Conservation (phyloP, 495 filamentous ascomycete species). For the Elasticomyces elasticus region DNA sequence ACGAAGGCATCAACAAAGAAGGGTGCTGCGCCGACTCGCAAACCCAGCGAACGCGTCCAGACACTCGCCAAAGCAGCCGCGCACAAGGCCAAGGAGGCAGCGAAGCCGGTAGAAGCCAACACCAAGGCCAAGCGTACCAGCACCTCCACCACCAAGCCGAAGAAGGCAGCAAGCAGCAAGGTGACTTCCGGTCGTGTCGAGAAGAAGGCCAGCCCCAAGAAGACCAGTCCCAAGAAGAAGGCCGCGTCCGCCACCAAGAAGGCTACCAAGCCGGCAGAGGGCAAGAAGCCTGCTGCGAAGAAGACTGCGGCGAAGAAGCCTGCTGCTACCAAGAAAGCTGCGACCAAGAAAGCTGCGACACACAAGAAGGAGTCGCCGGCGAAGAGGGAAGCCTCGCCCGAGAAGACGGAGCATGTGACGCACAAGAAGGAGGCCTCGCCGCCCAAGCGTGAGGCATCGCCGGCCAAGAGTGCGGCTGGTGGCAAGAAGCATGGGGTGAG, state of each 20-base stretch:
- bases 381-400: neutral
- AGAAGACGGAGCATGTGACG: neutral
- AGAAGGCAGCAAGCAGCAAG: neutral
- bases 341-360: neutral
- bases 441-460: too few relatives aligned
- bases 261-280: too few relatives aligned
- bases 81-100: neutral
- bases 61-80: neutral
- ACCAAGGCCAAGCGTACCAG: neutral
- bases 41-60: neutral
- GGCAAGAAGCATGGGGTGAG: too few relatives aligned
- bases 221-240: neutral
- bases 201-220: neutral
- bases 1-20: neutral
- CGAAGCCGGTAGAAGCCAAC: neutral
- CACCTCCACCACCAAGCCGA: neutral
- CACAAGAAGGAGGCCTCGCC: neutral
- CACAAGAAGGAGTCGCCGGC: constrained; percentile 1
- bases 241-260: constrained; percentile 2
- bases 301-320: constrained; percentile 8
- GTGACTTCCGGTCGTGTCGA: neutral
- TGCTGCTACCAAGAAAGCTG: neutral
- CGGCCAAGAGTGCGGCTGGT: too few relatives aligned
- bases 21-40: neutral
- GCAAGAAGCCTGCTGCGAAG: constrained; percentile 4